Evolutionary conservation across 1,284 basidiomycete species (phyloP).

Genomic region (Sanghuangporus sanghuang): DNA sequence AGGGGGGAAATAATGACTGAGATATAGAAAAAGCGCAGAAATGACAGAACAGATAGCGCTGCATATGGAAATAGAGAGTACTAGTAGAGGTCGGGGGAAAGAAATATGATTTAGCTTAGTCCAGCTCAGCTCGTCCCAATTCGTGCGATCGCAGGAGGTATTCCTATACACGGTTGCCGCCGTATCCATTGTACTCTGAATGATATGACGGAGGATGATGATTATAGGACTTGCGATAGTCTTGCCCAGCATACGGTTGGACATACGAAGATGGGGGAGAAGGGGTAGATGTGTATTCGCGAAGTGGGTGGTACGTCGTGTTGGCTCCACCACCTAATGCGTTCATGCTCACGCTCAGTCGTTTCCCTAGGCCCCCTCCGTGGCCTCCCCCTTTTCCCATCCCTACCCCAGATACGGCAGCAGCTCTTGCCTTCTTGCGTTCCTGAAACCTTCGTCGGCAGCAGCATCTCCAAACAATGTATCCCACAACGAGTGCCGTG

Average conservation of each 20-base stretch:
- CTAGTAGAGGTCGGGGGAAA: background rate
- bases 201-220: background rate
- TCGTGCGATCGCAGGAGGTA: background rate
- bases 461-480: slow-evolving; percentile 63
- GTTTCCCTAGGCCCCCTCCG: background rate
- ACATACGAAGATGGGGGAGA: background rate
- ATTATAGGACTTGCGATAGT: background rate
- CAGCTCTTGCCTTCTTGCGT: slow-evolving; percentile 28
- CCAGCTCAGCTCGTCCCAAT: background rate
- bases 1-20: too few relatives aligned
- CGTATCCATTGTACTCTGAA: background rate
- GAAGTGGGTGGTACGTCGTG: background rate
- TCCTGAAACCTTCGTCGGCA: slow-evolving; percentile 31
- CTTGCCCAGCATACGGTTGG: background rate
- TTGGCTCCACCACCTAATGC: background rate
- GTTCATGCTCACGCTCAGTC: slow-evolving; percentile 6
- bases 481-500: slow-evolving; percentile 42
- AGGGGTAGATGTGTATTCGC: background rate
- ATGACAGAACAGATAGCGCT: background rate
- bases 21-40: background rate
- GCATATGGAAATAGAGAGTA: background rate
- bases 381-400: background rate
- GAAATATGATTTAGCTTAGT: background rate
- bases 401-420: background rate
- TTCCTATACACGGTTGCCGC: background rate